Evolutionary conservation across 345 rosid species (phyloP).

Genomic region (Atalantia buxifolia): DNA sequence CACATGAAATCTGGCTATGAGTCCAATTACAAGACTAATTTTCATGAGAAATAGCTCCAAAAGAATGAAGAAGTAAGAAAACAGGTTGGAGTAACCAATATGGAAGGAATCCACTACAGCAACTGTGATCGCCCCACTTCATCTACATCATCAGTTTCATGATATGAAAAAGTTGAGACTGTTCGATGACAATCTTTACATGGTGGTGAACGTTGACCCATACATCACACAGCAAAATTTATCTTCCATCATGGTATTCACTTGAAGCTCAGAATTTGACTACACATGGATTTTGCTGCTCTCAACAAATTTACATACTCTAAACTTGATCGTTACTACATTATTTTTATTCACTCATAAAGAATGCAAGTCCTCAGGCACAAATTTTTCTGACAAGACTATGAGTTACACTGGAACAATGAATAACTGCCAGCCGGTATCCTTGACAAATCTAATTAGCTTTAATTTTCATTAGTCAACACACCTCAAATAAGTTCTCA

Average conservation of each 20-base stretch:
- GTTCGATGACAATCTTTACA: neutral
- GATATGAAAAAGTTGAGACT: neutral
- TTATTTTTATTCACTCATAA: neutral
- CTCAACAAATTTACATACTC: neutral
- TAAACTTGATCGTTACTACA: neutral
- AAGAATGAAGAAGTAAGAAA: neutral
- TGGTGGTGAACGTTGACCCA: neutral
- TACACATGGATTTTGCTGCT: neutral
- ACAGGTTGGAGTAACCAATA: neutral
- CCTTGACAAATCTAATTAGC: neutral
- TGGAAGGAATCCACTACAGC: neutral
- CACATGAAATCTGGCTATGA: neutral
- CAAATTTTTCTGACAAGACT: neutral
- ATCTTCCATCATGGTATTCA: constrained; percentile 4
- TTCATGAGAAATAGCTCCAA: neutral
- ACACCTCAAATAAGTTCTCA: constrained; percentile 93
- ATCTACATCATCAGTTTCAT: neutral
- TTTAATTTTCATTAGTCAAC: constrained; percentile 4
- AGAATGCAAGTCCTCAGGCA: constrained; percentile 1
- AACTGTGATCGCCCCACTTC: neutral
- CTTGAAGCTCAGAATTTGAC: neutral
- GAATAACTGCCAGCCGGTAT: neutral
- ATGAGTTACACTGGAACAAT: neutral
- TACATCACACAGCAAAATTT: neutral
- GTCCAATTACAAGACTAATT: neutral